Evolutionary conservation across 208 protist genomes (phyloP), one percentile per base, ranked within the genome.

Genomic region (Trypanosoma melophagium): DNA sequence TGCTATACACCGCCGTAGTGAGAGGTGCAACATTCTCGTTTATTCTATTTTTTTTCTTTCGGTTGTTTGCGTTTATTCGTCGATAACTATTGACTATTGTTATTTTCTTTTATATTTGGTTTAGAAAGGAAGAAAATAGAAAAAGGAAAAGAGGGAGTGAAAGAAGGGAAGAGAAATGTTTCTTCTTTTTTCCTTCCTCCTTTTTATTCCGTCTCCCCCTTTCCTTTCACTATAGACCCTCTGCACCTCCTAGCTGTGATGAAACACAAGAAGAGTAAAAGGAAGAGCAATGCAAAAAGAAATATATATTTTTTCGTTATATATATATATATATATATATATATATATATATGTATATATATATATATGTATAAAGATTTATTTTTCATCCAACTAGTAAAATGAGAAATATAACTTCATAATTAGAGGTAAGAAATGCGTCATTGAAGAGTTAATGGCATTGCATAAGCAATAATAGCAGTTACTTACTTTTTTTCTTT

Each of bases 1-100:
- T 60, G 65, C 68, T 57, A 47, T 49, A 59, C 63, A 38, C 38
- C 57, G 17, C 38, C 4, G 24, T 49, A 24, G 5, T 49, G 59
- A 69, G 17, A 51, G 19, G 13, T 50, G 67, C 9, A 80, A 14
- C 78, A 76, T 55, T 57, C 42, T 44, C 56, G 51, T 66, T 69
- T 75, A 19, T 51, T 38, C 22, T 42, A 42, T 7, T 65, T 51
- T 47, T 58, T 0, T 25, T n/a, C 25, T 21, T 42, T 22, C 44
- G 12, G 7, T 47, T 24, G 14, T 5, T 47, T 12, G 3, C 31
- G 16, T 21, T 16, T 24, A n/a, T n/a, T 1, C 28, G 28, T 35
- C 28, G 28, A 35, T 35, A 35, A 35, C 28, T 35, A 35, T 35
- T 35, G 28, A 35, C 28, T 35, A 35, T 35, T 35, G 28, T 35